phyloP scores from a whole-genome alignment of 208 protist species.

The Lotmaria passim region DNA sequence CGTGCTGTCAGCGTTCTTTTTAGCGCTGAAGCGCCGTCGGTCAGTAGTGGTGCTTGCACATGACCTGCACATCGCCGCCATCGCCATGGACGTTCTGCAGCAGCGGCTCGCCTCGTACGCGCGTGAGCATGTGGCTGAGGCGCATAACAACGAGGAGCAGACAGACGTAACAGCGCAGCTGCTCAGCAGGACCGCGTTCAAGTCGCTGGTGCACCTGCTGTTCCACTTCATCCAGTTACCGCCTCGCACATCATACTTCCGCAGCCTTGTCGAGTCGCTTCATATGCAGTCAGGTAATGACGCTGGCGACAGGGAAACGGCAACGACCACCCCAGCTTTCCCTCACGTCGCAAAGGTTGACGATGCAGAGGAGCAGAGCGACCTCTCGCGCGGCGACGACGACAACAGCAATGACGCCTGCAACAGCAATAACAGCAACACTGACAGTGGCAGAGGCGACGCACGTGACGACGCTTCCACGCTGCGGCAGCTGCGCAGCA shows the following conservation, averaged over 20 bases:
- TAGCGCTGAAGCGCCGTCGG: conserved; percentile 26
- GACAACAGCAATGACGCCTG: neutral
- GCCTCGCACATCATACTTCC: neutral
- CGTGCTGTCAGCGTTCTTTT: conserved; percentile 50
- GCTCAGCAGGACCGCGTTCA: conserved; percentile 8
- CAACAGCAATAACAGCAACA: neutral
- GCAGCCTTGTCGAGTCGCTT: neutral
- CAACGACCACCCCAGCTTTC: no score
- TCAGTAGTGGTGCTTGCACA: conserved; percentile 4
- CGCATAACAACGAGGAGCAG: neutral
- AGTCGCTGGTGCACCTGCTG: conserved; percentile 15
- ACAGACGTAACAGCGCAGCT: neutral
- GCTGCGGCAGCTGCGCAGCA: neutral
- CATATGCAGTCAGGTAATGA: neutral
- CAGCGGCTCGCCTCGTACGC: conserved; percentile 12
- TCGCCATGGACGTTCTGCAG: conserved; percentile 25
- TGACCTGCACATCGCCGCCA: conserved; percentile 27
- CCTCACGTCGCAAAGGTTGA: neutral
- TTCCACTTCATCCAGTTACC: conserved; percentile 15
- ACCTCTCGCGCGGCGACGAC: neutral
- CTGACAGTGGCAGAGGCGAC: neutral
- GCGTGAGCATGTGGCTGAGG: neutral
- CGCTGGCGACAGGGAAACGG: no score
- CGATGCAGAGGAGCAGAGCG: neutral
- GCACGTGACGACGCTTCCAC: neutral